A percentile compares a stretch with the other conserved stretches of the same genome.
Evolutionary conservation across 129 eudicot genomes (phyloP).

Genomic region (Scalesia atractyloides): DNA sequence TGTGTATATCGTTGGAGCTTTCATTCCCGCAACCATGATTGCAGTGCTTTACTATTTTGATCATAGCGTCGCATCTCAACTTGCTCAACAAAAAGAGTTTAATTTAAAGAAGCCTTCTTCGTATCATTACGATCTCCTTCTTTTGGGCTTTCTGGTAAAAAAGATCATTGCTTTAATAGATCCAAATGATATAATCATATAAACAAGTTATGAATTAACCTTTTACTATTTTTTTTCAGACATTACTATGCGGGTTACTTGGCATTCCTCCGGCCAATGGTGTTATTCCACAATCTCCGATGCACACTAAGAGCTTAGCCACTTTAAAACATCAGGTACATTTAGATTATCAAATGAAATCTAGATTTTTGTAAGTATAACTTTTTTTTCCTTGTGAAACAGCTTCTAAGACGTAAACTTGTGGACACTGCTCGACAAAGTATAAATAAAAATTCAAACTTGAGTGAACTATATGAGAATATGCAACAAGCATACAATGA

Average conservation of each 20-base stretch:
- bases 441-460: constrained; percentile 65
- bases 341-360: neutral
- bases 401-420: constrained; percentile 87
- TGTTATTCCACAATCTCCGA: constrained; percentile 97
- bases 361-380: neutral
- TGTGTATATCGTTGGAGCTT: constrained; percentile 84
- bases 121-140: constrained; percentile 96
- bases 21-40: constrained; percentile 98
- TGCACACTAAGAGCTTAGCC: constrained; percentile 97
- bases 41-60: constrained; percentile 97
- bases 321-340: constrained; percentile 93
- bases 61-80: constrained; percentile 99
- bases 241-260: constrained; percentile 78
- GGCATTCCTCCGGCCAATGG: constrained; percentile 99
- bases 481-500: constrained; percentile 81
- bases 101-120: constrained; percentile 92
- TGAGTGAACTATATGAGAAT: constrained; percentile 67
- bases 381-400: constrained; percentile 32
- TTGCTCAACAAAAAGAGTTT: constrained; percentile 92
- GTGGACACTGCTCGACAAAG: constrained; percentile 84
- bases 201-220: constrained; percentile 2
- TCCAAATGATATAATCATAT: neutral
- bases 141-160: constrained; percentile 81
- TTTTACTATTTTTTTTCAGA: constrained; percentile 42
- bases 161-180: constrained; percentile 2